These are phyloP conservation scores for Hypoxylon sp. DNA, from an alignment of 2,329 filamentous ascomycete species.

Conservation along the genomic window DNA sequence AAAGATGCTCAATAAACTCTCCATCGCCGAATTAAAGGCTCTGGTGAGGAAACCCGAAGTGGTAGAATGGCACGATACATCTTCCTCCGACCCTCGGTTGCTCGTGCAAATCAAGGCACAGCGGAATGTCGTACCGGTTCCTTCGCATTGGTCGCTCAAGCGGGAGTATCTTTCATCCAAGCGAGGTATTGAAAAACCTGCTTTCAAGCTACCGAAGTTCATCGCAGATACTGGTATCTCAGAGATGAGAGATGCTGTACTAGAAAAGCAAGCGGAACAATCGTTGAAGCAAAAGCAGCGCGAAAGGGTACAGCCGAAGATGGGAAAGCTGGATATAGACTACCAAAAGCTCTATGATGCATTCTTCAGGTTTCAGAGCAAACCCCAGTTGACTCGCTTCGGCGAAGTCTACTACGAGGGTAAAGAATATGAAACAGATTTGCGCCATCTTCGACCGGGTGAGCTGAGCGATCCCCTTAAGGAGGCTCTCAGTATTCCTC, in stretches of 20 bases:
- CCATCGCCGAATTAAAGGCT: slow-evolving; percentile 94
- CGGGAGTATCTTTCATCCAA: slow-evolving; percentile 97
- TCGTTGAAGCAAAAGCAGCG: slow-evolving; percentile 94
- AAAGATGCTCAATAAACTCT: slow-evolving; percentile 91
- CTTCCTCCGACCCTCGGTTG: slow-evolving; percentile 86
- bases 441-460: slow-evolving; percentile 88
- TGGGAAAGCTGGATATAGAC: slow-evolving; percentile 97
- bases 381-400: slow-evolving; percentile 91
- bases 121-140: slow-evolving; percentile 94
- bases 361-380: slow-evolving; percentile 97
- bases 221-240: slow-evolving; percentile 97
- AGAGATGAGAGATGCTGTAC: slow-evolving; percentile 95
- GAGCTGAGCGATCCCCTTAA: slow-evolving; percentile 90
- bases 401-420: slow-evolving; percentile 99
- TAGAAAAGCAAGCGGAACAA: slow-evolving; percentile 95
- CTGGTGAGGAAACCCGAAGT: slow-evolving; percentile 91
- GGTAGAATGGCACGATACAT: slow-evolving; percentile 97
- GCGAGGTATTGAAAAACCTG: slow-evolving; percentile 93
- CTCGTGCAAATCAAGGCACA: slow-evolving; percentile 95
- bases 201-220: slow-evolving; percentile 93
- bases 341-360: slow-evolving; percentile 98
- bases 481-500: slow-evolving; percentile 93
- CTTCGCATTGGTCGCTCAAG: slow-evolving; percentile 94
- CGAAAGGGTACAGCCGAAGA: slow-evolving; percentile 93
- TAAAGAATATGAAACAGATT: slow-evolving; percentile 96